These are phyloP conservation scores for Podaxis sp. DNA, from an alignment of 768 basidiomycete genomes.

Conservation along the genomic window DNA sequence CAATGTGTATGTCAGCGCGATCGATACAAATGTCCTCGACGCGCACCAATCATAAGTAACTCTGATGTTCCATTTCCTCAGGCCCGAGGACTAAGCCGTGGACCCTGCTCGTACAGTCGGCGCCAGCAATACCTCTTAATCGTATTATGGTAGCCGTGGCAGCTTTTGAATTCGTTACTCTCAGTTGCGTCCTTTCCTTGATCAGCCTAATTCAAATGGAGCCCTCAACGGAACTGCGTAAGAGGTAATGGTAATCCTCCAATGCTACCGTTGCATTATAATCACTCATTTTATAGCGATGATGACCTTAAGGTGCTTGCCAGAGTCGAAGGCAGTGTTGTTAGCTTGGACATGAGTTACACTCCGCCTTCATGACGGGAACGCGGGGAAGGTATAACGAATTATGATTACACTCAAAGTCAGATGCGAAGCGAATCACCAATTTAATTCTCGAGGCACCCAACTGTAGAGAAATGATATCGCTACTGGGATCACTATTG, in stretches of 20 bases:
- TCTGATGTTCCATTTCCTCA: not conserved
- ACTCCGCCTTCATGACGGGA: slow-evolving; percentile 63
- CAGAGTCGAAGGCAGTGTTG: slow-evolving; percentile 22
- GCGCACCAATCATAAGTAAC: not conserved
- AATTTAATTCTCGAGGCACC: not conserved
- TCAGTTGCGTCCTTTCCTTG: slow-evolving; percentile 22
- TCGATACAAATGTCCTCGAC: not conserved
- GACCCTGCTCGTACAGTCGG: too few species aligned
- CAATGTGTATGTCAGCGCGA: too few species aligned
- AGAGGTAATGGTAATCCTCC: slow-evolving; percentile 21
- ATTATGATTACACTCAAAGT: not conserved
- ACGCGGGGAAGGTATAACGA: slow-evolving; percentile 53
- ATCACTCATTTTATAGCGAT: slow-evolving; percentile 28
- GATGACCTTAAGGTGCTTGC: slow-evolving; percentile 30
- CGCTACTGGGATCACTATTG: not conserved
- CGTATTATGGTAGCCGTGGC: not conserved
- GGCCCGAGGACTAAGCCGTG: too few species aligned
- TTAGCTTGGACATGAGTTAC: slow-evolving; percentile 40
- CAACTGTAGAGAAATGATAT: not conserved
- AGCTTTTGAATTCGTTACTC: not conserved
- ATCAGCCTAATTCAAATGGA: slow-evolving; percentile 50
- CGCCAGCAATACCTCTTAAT: too few species aligned
- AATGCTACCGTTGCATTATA: not conserved
- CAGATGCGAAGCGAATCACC: not conserved
- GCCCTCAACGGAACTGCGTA: slow-evolving; percentile 61